Base-by-base conservation (phyloP, 371 early-diverging fungal species). In the Nematocida ironsii region DNA sequence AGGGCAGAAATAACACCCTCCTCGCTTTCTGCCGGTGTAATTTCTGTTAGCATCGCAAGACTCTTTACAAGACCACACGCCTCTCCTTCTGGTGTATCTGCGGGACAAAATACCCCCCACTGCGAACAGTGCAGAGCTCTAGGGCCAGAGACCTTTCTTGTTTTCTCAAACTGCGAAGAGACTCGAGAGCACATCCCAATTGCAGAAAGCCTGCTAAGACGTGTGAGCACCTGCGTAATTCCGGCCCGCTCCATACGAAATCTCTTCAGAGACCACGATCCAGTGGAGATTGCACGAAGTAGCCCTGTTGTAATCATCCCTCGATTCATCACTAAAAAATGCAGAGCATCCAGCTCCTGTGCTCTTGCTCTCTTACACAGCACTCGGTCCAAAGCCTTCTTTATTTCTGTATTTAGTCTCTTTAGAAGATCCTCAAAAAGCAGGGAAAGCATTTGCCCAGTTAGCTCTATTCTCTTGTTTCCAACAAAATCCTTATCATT, bases 201-300 rank as follows among this genome's bases (percentile, higher is more conserved):
- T 0, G 97, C 96, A 5, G 94, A 91, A 72, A 98, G 94, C 84
- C 95, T 97, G 66, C 93, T 93, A 45, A 98, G 89, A 45, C 99
- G 91, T 50, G 94, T 92, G 55, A 99, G 88, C 2, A 97, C 96
- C 82, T 97, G 97, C 5, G 97, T 97, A 50, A 99, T 93, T 71
- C 99, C 99, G 20, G 95, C 93, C 57, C 98, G 90, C 85, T 99
- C 98, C 98, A 99, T 98, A 89, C 94, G 96, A 91, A 99, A 98
- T 85, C 99, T 94, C 89, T 96, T 97, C 74, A 99, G 89, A 61
- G 91, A 92, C 99, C 99, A 99, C 86, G 97, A 97, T 42, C 99
- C 99, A 0, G 97, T 93, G 1, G 95, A 94, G 73, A 99, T 97
- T 58, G 98, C 93, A 18, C 97, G 90, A 48, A 92, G 91, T 50